Evolutionary conservation across 768 basidiomycete genomes (phyloP), one percentile per base, ranked within the genome.

Genomic region (Coprinopsis strossmayeri): DNA sequence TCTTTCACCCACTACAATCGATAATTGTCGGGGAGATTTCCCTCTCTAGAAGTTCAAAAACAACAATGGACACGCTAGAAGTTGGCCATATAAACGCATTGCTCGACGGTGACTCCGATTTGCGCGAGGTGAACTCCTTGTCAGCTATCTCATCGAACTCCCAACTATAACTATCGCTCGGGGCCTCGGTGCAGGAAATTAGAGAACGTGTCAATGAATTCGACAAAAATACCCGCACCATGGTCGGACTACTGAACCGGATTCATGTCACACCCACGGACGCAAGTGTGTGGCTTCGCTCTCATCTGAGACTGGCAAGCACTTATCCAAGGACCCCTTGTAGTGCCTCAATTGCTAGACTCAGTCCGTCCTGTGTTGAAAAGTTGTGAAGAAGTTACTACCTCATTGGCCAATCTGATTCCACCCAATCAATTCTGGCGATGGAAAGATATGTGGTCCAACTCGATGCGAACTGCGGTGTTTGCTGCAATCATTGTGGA

Each of bases 381-480:
- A 10, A 75, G 74, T 53, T 90, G 81, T 54, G 68, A 67, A 49
- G 76, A 72, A 17, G 73, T 69, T 5, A 73, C 62, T 9, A 65
- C 68, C 20, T 68, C 70, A 1, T 65, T 91, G n/a, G 81, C 79
- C 4, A 64, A 57, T 3, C 69, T 82, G 26, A 69, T 88, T 21
- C 88, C 88, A 24, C 70, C 69, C 25, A 79, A 84, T 55, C 84
- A 89, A 54, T 81, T 87, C 52, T 91, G 88, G 88, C 72, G 79
- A 48, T 91, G 84, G 84, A 88, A 85, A 61, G 86, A 89, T 21
- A 79, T 86, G 79, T 90, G 87, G 87, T 73, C 76, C 1, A 79
- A 78, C 57, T 81, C 84, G 2, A 61, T 90, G 30, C 73, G 87
- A 48, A 75, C 74, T 15, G 78, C 78, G 10, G 71, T 89, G 0